Base-by-base conservation (phyloP, 805 yeast species). In the Ogataea dorogensis region DNA sequence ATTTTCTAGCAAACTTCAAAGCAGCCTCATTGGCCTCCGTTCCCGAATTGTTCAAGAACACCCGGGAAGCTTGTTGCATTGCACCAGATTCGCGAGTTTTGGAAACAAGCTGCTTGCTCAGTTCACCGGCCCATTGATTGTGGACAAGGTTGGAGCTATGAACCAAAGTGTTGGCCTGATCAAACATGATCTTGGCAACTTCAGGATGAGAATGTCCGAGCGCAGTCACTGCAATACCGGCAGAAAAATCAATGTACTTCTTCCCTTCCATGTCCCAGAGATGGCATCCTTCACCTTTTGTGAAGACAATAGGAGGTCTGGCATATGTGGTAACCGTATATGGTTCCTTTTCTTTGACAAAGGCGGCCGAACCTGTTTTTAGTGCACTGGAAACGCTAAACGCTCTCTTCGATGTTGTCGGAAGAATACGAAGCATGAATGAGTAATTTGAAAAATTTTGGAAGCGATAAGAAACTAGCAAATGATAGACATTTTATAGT, bases 161-260 rank as follows among this genome's bases (percentile, higher is more conserved):
- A 40, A 87, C 70, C 49, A 91, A 67, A 7, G 79, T 79, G 20
- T 59, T 58, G 1, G 88, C 77, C 64, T 93, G 98, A 27, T 83
- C 82, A 39, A 64, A 61, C 43, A 88, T 58, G 42, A 93, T 75
- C 36, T 81, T 66, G 5, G 95, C 74, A 23, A 93, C 73, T 44
- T 79, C 81, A 4, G 79, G 77, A 50, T 93, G 74, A 17, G 88
- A 68, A 56, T 93, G 98, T 2, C 98, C 98, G 45, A 93, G 67
- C 1, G 86, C 81, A n/a, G 96, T 91, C 11, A 93, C 98, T 1
- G 98, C 98, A 49, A 93, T 91, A 35, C 98, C 98, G 2, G 97
- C 88, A 1, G 91, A 81, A 63, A 93, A 91, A 58, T 93, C 98
- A 33, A 93, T 71, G 54, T 81, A 93, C 56, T 81, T 73, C 24